Conservation (phyloP, 345 rosid genomes). For the Turnera subulata region DNA sequence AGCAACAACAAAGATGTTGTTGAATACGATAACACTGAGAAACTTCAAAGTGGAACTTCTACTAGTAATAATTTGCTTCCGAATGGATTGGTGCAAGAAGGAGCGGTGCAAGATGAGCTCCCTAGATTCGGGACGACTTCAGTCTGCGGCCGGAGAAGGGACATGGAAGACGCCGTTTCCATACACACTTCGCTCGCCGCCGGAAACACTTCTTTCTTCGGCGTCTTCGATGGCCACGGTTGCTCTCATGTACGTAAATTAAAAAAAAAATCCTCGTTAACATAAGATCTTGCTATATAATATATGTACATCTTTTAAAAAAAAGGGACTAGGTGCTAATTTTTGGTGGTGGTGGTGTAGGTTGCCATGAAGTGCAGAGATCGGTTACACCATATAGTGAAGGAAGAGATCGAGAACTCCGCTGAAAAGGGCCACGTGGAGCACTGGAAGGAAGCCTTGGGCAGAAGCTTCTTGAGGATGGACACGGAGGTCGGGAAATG, state of each 20-base stretch:
- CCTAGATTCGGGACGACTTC: constrained; percentile 71
- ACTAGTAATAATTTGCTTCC: background rate
- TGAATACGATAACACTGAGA: constrained; percentile 4
- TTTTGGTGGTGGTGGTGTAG: constrained; percentile 21
- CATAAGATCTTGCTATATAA: too few relatives aligned
- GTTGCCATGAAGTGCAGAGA: constrained; percentile 59
- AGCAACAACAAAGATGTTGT: background rate
- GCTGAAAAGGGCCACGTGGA: background rate
- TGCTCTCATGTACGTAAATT: constrained; percentile 57
- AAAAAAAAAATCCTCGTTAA: too few relatives aligned
- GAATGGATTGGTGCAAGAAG: background rate
- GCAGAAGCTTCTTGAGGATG: constrained; percentile 49
- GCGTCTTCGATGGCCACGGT: constrained; percentile 76
- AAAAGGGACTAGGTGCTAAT: background rate
- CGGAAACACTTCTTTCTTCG: constrained; percentile 50
- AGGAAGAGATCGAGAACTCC: constrained; percentile 27
- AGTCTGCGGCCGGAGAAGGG: constrained; percentile 77
- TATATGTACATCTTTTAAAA: background rate
- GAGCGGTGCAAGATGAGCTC: background rate
- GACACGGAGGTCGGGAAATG: constrained; percentile 54
- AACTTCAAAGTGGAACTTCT: constrained; percentile 1
- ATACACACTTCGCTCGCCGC: constrained; percentile 42
- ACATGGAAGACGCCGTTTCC: constrained; percentile 85
- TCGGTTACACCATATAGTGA: constrained; percentile 56
- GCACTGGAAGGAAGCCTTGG: constrained; percentile 57